A percentile compares a stretch with the other conserved stretches of the same genome.
These are phyloP conservation scores for Podospora australis DNA, from an alignment of 495 filamentous ascomycete species.

Conservation along the genomic window DNA sequence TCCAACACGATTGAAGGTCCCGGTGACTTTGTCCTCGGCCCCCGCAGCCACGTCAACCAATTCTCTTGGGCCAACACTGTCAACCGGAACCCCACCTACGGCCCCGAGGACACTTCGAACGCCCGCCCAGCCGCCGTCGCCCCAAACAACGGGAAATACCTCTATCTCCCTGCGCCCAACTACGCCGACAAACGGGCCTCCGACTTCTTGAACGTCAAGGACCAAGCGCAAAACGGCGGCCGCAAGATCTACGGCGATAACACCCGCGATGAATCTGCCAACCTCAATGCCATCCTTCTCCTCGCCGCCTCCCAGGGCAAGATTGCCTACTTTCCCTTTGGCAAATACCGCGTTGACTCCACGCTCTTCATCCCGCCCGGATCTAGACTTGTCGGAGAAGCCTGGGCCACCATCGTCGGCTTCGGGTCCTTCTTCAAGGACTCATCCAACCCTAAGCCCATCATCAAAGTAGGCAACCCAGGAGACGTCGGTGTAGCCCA, in stretches of 20 bases:
- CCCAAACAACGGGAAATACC: slow-evolving; percentile 23
- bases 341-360: slow-evolving; percentile 42
- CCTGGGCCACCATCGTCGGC: slow-evolving; percentile 42
- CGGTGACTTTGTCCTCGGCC: slow-evolving; percentile 18
- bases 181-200: slow-evolving; percentile 28
- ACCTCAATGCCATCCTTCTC: slow-evolving; percentile 34
- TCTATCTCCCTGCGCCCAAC: slow-evolving; percentile 30
- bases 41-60: slow-evolving; percentile 22
- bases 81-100: slow-evolving; percentile 54
- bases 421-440: slow-evolving; percentile 49
- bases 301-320: slow-evolving; percentile 29
- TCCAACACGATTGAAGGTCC: slow-evolving; percentile 28
- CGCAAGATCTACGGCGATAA: slow-evolving; percentile 31
- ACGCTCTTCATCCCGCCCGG: slow-evolving; percentile 51
- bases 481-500: slow-evolving; percentile 53
- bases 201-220: slow-evolving; percentile 41
- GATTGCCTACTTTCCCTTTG: slow-evolving; percentile 43
- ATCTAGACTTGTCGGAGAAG: slow-evolving; percentile 44
- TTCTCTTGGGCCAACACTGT: slow-evolving; percentile 50
- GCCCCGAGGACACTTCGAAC: slow-evolving; percentile 33
- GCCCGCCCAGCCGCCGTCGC: slow-evolving; percentile 25
- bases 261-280: slow-evolving; percentile 30
- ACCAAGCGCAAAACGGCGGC: slow-evolving; percentile 36
- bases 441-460: slow-evolving; percentile 40
- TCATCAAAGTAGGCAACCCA: slow-evolving; percentile 52